Percentiles rank a stretch among this genome's conserved stretches.
Evolutionary conservation across 106 monocot species (phyloP).

Genomic region (Phalaenopsis equestris): DNA sequence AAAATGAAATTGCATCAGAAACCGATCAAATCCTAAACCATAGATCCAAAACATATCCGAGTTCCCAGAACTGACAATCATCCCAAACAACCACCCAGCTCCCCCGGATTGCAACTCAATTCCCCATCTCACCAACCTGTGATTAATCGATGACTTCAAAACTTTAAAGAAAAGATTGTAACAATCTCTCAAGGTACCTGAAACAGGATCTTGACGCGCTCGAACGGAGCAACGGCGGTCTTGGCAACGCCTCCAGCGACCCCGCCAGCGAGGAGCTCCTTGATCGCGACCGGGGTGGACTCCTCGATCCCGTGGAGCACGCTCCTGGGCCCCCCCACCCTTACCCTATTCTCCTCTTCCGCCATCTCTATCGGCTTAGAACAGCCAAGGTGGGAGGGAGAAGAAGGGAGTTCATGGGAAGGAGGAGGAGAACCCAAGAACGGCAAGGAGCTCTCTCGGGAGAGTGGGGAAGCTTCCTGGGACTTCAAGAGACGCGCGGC

Average conservation of each 20-base stretch:
- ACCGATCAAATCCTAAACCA: neutral
- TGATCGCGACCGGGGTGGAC: conserved; percentile 47
- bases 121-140: neutral
- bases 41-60: neutral
- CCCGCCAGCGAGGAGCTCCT: conserved; percentile 83
- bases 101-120: neutral
- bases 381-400: neutral
- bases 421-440: neutral
- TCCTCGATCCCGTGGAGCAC: conserved; percentile 18
- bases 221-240: conserved; percentile 89
- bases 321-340: conserved; percentile 8
- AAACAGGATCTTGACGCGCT: conserved; percentile 89
- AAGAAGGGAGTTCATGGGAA: neutral
- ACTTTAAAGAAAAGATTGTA: neutral
- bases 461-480: neutral
- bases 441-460: neutral
- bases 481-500: neutral
- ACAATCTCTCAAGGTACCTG: neutral
- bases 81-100: neutral
- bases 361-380: neutral
- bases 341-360: neutral
- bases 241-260: conserved; percentile 89
- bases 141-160: neutral
- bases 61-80: neutral
- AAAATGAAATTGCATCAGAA: neutral